phyloP scores from a whole-genome alignment of 2,329 filamentous ascomycete species.

The Teratosphaeria nubilosa region DNA sequence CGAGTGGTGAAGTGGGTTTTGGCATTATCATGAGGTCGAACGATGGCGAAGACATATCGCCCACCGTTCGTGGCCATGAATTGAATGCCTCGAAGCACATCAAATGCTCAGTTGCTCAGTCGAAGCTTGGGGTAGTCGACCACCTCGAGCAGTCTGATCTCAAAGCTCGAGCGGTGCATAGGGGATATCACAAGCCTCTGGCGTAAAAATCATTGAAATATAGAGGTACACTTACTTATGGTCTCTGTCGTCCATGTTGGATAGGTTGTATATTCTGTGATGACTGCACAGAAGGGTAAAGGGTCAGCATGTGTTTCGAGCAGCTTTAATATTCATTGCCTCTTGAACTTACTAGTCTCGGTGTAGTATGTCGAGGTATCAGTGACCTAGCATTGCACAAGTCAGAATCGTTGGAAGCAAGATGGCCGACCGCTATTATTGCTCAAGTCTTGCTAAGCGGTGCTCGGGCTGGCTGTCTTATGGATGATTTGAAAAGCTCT shows the following conservation, averaged over 20 bases:
- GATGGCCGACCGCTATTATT: background rate
- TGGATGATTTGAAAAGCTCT: background rate
- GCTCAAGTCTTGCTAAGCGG: background rate
- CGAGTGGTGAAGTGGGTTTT: background rate
- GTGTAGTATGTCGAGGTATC: constrained; percentile 3
- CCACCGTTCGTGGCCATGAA: background rate
- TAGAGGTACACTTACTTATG: background rate
- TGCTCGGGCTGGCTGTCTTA: background rate
- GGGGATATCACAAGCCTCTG: background rate
- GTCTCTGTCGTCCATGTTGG: background rate
- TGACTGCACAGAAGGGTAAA: background rate
- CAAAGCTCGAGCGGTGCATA: background rate
- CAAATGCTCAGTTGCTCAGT: background rate
- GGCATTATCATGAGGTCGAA: background rate
- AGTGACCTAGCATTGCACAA: background rate
- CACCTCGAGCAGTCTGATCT: background rate
- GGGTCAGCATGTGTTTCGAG: background rate
- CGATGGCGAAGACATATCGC: background rate
- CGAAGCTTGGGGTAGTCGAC: background rate
- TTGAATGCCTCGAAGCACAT: background rate
- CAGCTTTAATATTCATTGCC: background rate
- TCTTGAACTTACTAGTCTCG: background rate
- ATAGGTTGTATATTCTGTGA: constrained; percentile 1
- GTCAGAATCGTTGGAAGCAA: background rate
- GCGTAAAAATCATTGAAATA: background rate